Base-by-base conservation (phyloP, 2,329 filamentous ascomycete species). In the Colletotrichum sp. region DNA sequence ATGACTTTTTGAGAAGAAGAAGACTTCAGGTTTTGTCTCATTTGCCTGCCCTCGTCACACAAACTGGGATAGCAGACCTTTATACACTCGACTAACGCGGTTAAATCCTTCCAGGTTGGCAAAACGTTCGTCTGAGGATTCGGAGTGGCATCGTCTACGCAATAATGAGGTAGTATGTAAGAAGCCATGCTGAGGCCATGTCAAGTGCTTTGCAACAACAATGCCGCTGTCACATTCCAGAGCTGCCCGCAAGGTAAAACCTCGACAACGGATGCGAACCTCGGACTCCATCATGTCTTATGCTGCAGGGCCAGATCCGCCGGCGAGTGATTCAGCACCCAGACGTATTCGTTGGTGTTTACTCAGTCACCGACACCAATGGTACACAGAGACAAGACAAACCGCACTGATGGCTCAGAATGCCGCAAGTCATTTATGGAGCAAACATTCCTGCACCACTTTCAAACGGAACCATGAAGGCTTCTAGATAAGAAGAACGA, bases 21-120 rank as follows among this genome's bases (percentile, higher is more conserved):
- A n/a, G 18, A 44, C 0, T 44, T 44, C 3, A 3, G 0, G 0
- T 44, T n/a, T 10, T 44, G 39, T 0, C 1, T 44, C 0, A 49
- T 49, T 49, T 12, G 39, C 39, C 6, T 49, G 3, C 5, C 39
- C 9, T n/a, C 39, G 6, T n/a, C 39, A 12, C 3, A 12, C 5
- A 49, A 44, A n/a, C 18, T n/a, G 0, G 0, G 18, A 18, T n/a
- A 44, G 18, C 39, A 49, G 39, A 49, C 18, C 3, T 24, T 24
- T 24, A 24, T 24, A 24, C 24, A 24, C 24, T 24, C 24, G 24
- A 24, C 24, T 24, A 24, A 24, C 24, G 24, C 24, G 24, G 24
- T 24, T 24, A 24, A 24, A 24, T 24, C 24, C 24, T 24, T 24
- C 24, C 24, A 24, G 24, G 24, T 24, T 24, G 24, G 24, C 24